These are phyloP conservation scores for Avena insularis DNA, from an alignment of 176 grass and related monocot species.

Conservation along the genomic window DNA sequence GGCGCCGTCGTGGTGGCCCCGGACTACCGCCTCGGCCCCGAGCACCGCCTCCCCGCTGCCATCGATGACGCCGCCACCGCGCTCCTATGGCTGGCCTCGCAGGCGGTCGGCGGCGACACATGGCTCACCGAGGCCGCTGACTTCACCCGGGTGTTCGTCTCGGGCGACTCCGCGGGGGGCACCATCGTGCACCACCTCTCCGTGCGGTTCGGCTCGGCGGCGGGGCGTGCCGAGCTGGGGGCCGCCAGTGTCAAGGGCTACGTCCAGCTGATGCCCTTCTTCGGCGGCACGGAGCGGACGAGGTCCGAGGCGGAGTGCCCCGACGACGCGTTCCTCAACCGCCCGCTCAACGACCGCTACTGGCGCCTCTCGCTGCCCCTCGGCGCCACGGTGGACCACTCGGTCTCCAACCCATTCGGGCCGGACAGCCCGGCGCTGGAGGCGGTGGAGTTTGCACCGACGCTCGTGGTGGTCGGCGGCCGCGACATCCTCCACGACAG, in stretches of 20 bases:
- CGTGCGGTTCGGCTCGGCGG: slow-evolving; percentile 61
- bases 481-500: slow-evolving; percentile 78
- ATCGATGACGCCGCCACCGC: slow-evolving; percentile 54
- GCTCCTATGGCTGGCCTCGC: slow-evolving; percentile 55
- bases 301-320: slow-evolving; percentile 77
- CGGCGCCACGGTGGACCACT: slow-evolving; percentile 69
- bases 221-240: slow-evolving; percentile 49
- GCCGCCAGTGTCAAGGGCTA: slow-evolving; percentile 50
- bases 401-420: slow-evolving; percentile 72
- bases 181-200: slow-evolving; percentile 82
- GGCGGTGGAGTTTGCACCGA: slow-evolving; percentile 60
- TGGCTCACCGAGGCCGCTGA: slow-evolving; percentile 67
- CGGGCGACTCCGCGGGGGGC: slow-evolving; percentile 85
- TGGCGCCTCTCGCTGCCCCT: slow-evolving; percentile 80
- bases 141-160: slow-evolving; percentile 62
- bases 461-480: slow-evolving; percentile 72
- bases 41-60: slow-evolving; percentile 77
- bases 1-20: slow-evolving; percentile 73
- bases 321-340: slow-evolving; percentile 71
- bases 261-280: slow-evolving; percentile 85
- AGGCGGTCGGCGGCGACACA: slow-evolving; percentile 40
- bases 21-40: slow-evolving; percentile 88
- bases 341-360: slow-evolving; percentile 75
- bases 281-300: slow-evolving; percentile 63
- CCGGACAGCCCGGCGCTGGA: slow-evolving; percentile 55